These are phyloP conservation scores for Metschnikowia kofuensis DNA, from an alignment of 805 yeast species.

Conservation along the genomic window DNA sequence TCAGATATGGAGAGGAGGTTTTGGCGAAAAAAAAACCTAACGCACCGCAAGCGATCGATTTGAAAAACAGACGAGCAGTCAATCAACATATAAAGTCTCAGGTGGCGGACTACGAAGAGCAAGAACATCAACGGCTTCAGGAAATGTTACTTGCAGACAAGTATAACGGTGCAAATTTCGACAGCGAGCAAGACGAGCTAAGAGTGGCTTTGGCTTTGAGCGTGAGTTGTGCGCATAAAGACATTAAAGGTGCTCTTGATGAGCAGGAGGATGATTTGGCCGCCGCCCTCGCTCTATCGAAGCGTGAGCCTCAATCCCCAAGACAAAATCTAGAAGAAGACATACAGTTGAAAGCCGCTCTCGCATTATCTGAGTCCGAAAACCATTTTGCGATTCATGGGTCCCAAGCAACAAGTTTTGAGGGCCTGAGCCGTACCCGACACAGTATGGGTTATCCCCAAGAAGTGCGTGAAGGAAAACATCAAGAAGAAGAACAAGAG, in stretches of 20 bases:
- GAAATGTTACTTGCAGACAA: slow-evolving; percentile 34
- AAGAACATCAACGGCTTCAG: slow-evolving; percentile 22
- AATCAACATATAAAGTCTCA: slow-evolving; percentile 29
- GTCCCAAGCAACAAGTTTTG: background rate
- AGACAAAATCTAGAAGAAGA: background rate
- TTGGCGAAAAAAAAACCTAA: slow-evolving; percentile 13
- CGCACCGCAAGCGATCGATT: slow-evolving; percentile 16
- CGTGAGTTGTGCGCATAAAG: slow-evolving; percentile 11
- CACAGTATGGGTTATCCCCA: background rate
- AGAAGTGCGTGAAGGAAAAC: background rate
- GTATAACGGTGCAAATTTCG: slow-evolving; percentile 43
- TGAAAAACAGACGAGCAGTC: slow-evolving; percentile 10
- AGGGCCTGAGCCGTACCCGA: slow-evolving; percentile 5
- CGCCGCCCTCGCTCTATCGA: background rate
- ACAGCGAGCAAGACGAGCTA: slow-evolving; percentile 26
- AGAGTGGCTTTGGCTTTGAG: slow-evolving; percentile 26
- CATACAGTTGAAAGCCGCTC: slow-evolving; percentile 5
- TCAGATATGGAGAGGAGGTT: slow-evolving; percentile 14
- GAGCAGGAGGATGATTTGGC: background rate
- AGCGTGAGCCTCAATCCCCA: background rate
- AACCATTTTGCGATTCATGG: slow-evolving; percentile 12
- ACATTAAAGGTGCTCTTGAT: background rate
- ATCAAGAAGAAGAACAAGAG: slow-evolving; percentile 7
- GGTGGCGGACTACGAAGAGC: slow-evolving; percentile 35
- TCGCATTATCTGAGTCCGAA: slow-evolving; percentile 9